Base-by-base conservation (phyloP, 768 basidiomycete species). In the Trametes cinnabarina region DNA sequence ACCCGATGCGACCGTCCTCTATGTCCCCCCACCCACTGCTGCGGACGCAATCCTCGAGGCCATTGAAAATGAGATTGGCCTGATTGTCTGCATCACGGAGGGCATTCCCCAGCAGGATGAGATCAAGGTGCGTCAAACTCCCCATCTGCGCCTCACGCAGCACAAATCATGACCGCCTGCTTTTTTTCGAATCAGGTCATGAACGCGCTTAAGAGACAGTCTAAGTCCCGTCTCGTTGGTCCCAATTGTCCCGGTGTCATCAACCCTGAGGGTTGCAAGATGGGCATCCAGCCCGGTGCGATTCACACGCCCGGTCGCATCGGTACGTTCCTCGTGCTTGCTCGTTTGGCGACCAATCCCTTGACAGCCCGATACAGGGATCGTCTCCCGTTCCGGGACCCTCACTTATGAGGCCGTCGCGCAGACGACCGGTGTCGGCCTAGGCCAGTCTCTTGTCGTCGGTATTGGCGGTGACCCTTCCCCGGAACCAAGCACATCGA, bases 181-280 rank as follows among this genome's bases (percentile, higher is more conserved):
- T n/a, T 28, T 26, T n/a, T 23, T 12, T 9, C 17, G 6, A 34
- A 28, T 42, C 53, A 94, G 92, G 90, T 99, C 60, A 86, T 90
- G 79, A 90, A 96, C 69, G 97, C 94, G 12, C 83, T 99, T 65
- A 93, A 92, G 73, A 86, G 85, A 69, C 97, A 99, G 74, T 94
- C 87, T 51, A 92, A 89, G 67, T 95, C 93, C 59, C 88, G 97
- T 66, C 88, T 99, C 65, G 92, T 99, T 48, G 97, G 97, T 19
- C 97, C 97, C 39, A 99, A 99, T 75, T 99, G 97, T 76, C 97
- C 97, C 2, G 97, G 97, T 70, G 87, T 99, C 67, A 98, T 98
- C 69, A 95, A 96, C 69, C 95, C 96, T 17, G 79, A 89, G 39
- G 96, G 96, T 20, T 99, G 97, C 81, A 98, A 98, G 80, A 98